A percentile compares a stretch with the other conserved stretches of the same genome.
These are phyloP conservation scores for Beauveria rudraprayagi DNA, from an alignment of 2,329 filamentous ascomycete species.

Conservation along the genomic window DNA sequence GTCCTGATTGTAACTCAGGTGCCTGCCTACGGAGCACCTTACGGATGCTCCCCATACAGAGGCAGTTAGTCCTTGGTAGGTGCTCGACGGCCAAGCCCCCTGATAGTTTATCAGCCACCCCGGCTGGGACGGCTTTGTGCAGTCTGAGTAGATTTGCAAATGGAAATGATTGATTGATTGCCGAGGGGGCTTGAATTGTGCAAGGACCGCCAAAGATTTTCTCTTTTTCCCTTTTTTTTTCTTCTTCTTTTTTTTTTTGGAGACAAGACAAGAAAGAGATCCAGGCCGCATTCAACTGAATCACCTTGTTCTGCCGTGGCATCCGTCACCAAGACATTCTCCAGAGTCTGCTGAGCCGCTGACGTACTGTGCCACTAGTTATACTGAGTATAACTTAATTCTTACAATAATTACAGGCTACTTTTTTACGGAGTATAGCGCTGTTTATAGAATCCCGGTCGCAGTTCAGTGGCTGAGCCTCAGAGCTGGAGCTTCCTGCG, in stretches of 20 bases:
- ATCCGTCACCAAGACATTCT: too few relatives aligned
- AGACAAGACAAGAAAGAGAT: not conserved
- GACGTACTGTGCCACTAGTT: not conserved
- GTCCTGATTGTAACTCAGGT: not conserved
- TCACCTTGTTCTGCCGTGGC: not conserved
- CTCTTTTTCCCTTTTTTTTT: not conserved
- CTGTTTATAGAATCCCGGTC: slow-evolving; percentile 4
- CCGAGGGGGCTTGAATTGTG: too few relatives aligned
- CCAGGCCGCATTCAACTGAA: not conserved
- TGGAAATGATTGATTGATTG: too few relatives aligned
- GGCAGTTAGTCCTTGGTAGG: not conserved
- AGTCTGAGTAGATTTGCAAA: not conserved
- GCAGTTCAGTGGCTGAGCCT: not conserved
- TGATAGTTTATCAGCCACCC: not conserved
- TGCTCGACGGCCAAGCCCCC: not conserved
- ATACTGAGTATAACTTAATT: too few relatives aligned
- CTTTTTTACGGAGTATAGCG: not conserved
- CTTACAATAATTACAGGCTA: too few relatives aligned
- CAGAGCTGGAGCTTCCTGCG: not conserved
- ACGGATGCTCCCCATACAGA: too few relatives aligned
- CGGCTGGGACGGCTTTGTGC: not conserved
- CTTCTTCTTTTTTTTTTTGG: not conserved
- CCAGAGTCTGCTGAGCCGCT: not conserved
- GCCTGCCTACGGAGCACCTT: too few relatives aligned
- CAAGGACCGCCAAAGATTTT: not conserved